A percentile compares a stretch with the other conserved stretches of the same genome.
Conservation (phyloP, 2,329 filamentous ascomycete species). For the Pseudogymnoascus destructans region DNA sequence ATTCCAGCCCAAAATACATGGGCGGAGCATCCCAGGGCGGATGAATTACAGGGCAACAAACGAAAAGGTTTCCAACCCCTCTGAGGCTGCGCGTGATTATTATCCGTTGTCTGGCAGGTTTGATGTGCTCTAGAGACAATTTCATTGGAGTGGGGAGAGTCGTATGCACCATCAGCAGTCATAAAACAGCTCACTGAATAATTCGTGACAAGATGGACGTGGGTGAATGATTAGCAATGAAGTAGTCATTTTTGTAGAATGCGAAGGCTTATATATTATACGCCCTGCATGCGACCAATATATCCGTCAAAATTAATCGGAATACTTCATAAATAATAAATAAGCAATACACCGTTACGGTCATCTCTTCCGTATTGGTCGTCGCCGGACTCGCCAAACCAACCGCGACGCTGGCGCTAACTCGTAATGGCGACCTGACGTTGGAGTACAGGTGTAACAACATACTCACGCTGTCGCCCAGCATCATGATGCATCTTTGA, state of each 20-base stretch:
- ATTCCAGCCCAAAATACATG: conserved; percentile 1
- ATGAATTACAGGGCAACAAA: neutral
- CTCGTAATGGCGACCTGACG: conserved; percentile 9
- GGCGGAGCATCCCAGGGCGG: neutral
- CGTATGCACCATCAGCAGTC: neutral
- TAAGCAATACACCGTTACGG: neutral
- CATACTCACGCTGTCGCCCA: conserved; percentile 5
- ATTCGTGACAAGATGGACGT: neutral
- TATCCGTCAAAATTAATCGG: neutral
- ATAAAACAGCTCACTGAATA: neutral
- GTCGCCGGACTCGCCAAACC: conserved; percentile 5
- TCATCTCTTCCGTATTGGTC: neutral
- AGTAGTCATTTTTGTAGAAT: neutral
- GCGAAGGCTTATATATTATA: neutral
- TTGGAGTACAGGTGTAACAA: conserved; percentile 6
- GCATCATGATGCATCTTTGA: conserved; percentile 23
- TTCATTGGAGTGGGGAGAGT: neutral
- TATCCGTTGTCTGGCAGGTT: neutral
- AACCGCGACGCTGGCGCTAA: conserved; percentile 8
- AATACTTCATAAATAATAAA: neutral
- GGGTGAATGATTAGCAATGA: conserved; percentile 1
- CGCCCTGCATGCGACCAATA: neutral
- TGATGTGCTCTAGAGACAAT: neutral
- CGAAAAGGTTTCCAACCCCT: neutral
- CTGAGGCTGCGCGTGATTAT: neutral